Conservation (phyloP, 768 basidiomycete genomes). For the Fomitopsis serialis region DNA sequence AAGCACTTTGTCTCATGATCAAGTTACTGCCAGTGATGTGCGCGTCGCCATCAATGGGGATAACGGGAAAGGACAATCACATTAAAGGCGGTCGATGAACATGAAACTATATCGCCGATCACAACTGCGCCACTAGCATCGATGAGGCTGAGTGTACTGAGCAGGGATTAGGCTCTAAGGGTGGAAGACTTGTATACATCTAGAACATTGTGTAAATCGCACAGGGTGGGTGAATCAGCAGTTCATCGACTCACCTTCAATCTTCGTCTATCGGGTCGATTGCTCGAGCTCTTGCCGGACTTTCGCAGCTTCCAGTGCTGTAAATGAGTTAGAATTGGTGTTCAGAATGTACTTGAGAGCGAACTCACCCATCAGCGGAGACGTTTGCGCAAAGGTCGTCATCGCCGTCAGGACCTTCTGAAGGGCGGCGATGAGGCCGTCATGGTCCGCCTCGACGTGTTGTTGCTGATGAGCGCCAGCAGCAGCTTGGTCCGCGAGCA, state of each 20-base stretch:
- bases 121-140: no score
- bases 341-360: no score
- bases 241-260: neutral
- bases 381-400: conserved; percentile 14
- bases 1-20: no score
- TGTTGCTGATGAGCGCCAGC: conserved; percentile 4
- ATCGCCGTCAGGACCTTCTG: conserved; percentile 13
- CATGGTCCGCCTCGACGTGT: conserved; percentile 4
- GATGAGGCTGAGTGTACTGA: no score
- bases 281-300: conserved; percentile 1
- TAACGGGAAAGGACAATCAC: no score
- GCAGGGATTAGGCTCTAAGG: no score
- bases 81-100: no score
- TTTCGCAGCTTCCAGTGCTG: conserved; percentile 1
- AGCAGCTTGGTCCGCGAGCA: conserved; percentile 3
- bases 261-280: neutral
- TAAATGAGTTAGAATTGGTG: neutral
- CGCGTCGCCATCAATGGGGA: no score
- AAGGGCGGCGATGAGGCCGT: conserved; percentile 3
- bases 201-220: neutral
- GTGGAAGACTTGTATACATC: neutral
- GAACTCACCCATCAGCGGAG: conserved; percentile 16
- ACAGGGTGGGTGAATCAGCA: neutral
- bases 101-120: no score
- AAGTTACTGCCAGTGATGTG: no score